Evolutionary conservation across 129 eudicot genomes (phyloP).

Genomic region (Oenanthe sinensis): DNA sequence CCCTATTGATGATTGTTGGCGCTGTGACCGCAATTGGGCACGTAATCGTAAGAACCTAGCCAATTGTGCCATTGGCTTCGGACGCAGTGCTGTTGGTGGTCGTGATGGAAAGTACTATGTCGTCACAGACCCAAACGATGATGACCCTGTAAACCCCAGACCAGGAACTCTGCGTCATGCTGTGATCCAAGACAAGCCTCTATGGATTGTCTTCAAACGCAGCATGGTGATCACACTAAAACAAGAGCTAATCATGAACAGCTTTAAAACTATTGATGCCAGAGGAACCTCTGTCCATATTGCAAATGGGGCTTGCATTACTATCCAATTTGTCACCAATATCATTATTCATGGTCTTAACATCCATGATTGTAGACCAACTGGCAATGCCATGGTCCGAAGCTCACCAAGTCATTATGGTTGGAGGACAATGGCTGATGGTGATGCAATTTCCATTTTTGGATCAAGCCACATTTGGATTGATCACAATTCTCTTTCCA

Average conservation of each 20-base stretch:
- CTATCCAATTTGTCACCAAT: constrained; percentile 64
- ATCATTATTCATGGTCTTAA: constrained; percentile 76
- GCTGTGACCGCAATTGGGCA: constrained; percentile 70
- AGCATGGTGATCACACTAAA: constrained; percentile 77
- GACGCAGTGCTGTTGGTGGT: constrained; percentile 91
- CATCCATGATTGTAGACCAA: constrained; percentile 75
- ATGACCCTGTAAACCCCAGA: constrained; percentile 70
- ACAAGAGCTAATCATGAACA: constrained; percentile 84
- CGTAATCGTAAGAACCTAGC: constrained; percentile 60
- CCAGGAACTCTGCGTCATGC: constrained; percentile 86
- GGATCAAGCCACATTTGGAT: constrained; percentile 85
- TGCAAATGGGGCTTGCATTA: constrained; percentile 75
- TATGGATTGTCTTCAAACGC: constrained; percentile 80
- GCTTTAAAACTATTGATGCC: constrained; percentile 87
- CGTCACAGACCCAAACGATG: constrained; percentile 55
- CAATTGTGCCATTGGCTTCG: constrained; percentile 83
- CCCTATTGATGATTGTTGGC: constrained; percentile 91
- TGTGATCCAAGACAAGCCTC: constrained; percentile 75
- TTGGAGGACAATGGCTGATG: constrained; percentile 83
- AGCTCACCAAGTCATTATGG: constrained; percentile 77
- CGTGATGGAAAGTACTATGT: constrained; percentile 82
- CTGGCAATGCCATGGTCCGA: constrained; percentile 84
- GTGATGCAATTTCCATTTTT: constrained; percentile 71
- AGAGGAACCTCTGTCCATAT: constrained; percentile 75
- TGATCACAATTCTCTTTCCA: constrained; percentile 69